Conservation (phyloP, 441 rosid species). For the Eruca vesicaria region DNA sequence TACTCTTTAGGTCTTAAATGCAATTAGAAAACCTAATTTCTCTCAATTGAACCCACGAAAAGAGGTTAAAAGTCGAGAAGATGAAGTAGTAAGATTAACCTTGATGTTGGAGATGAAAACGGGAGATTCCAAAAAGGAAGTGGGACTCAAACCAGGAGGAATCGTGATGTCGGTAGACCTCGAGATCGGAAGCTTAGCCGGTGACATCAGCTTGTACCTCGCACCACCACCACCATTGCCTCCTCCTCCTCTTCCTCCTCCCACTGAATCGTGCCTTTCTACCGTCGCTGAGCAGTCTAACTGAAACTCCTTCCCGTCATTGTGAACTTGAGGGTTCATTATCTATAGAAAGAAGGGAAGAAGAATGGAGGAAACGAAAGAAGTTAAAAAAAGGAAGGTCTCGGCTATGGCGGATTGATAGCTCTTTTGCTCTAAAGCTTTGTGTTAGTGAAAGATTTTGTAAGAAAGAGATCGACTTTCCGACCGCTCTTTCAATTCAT, state of each 20-base stretch:
- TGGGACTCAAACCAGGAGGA: constrained; percentile 90
- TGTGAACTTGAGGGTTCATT: constrained; percentile 41
- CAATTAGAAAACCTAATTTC: constrained; percentile 19
- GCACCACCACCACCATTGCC: constrained; percentile 61
- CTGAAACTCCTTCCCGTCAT: constrained; percentile 23
- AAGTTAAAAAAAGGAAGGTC: constrained; percentile 23
- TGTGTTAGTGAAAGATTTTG: constrained; percentile 37
- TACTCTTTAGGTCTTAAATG: neutral
- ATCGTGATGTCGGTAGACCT: constrained; percentile 70
- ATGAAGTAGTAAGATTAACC: constrained; percentile 43
- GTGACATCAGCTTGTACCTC: constrained; percentile 92
- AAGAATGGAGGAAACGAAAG: neutral
- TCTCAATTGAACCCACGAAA: constrained; percentile 1
- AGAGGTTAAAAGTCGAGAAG: neutral
- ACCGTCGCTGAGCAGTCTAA: constrained; percentile 15
- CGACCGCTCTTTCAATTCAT: neutral
- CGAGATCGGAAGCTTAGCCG: constrained; percentile 98
- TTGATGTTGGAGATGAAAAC: constrained; percentile 86
- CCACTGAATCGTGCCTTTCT: constrained; percentile 23
- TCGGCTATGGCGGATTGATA: neutral
- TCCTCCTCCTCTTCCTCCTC: neutral
- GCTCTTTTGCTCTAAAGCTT: neutral
- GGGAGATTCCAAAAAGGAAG: constrained; percentile 93
- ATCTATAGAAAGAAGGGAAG: neutral
- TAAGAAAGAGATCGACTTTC: constrained; percentile 44